Evolutionary conservation across 306 rosid species (phyloP).

Genomic region (Alnus rubra): DNA sequence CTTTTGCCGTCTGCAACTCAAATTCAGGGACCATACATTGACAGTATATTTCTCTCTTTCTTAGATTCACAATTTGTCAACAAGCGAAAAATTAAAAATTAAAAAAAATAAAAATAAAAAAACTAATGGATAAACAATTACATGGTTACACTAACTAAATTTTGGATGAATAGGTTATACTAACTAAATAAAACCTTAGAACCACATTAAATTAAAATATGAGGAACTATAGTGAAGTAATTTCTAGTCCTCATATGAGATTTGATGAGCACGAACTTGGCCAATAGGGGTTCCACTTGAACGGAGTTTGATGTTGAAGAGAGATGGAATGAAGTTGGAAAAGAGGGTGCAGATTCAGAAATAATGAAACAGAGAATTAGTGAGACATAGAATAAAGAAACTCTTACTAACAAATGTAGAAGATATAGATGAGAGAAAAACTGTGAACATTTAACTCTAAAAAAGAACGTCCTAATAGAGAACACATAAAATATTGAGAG

Average conservation of each 20-base stretch:
- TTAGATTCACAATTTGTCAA: background rate
- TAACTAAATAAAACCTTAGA: background rate
- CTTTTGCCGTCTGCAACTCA: background rate
- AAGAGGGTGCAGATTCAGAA: background rate
- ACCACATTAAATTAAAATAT: background rate
- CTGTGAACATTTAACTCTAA: background rate
- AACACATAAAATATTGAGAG: too few species aligned
- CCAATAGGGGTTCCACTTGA: background rate
- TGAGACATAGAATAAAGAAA: too few species aligned
- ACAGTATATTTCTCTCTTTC: background rate
- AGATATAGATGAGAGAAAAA: background rate
- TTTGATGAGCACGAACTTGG: background rate
- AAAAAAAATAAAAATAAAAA: background rate
- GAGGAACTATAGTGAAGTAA: background rate
- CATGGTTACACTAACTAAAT: background rate
- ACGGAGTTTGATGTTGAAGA: background rate
- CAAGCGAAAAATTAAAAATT: background rate
- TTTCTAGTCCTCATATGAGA: too few species aligned
- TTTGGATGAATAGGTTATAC: too few species aligned
- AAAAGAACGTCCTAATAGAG: too few species aligned
- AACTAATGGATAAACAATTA: background rate
- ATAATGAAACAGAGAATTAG: background rate
- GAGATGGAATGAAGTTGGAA: background rate
- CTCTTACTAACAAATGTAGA: too few species aligned
- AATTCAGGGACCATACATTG: background rate